Evolutionary conservation across 2,329 filamentous ascomycete species (phyloP).

Genomic region (Nigrograna mackinnonii): DNA sequence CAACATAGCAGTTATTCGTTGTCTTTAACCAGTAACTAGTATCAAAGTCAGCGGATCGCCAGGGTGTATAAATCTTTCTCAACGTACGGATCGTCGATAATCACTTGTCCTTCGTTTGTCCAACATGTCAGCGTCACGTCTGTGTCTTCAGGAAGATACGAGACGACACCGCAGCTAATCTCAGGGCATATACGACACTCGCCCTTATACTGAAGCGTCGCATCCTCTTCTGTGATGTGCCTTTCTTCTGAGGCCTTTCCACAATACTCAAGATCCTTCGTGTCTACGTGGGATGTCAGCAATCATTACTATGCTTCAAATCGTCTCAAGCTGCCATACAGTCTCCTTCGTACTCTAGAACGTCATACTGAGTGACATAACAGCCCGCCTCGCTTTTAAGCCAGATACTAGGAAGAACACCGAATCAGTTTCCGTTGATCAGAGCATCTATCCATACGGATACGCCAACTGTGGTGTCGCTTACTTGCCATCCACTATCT

Average conservation of each 20-base stretch:
- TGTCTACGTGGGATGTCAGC: slow-evolving; percentile 14
- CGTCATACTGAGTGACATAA: slow-evolving; percentile 34
- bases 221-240: slow-evolving; percentile 23
- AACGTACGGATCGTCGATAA: slow-evolving; percentile 31
- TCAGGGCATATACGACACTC: slow-evolving; percentile 29
- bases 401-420: slow-evolving; percentile 24
- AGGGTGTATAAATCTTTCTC: not conserved
- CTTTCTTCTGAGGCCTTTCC: slow-evolving; percentile 26
- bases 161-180: slow-evolving; percentile 20
- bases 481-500: slow-evolving; percentile 26
- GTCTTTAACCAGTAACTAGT: slow-evolving; percentile 31
- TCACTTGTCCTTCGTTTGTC: slow-evolving; percentile 22
- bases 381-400: slow-evolving; percentile 28
- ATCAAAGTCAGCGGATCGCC: slow-evolving; percentile 1
- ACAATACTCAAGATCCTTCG: slow-evolving; percentile 26
- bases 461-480: not conserved
- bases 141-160: slow-evolving; percentile 27
- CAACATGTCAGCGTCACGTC: slow-evolving; percentile 32
- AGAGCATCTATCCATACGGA: not conserved
- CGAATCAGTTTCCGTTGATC: too few relatives aligned
- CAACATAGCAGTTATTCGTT: slow-evolving; percentile 35
- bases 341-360: slow-evolving; percentile 25
- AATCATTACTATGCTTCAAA: not conserved
- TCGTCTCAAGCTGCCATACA: slow-evolving; percentile 16
- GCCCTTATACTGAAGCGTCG: slow-evolving; percentile 28